Evolutionary conservation across 805 yeast species (phyloP).

Genomic region (Diddensiella caesifluorescens): DNA sequence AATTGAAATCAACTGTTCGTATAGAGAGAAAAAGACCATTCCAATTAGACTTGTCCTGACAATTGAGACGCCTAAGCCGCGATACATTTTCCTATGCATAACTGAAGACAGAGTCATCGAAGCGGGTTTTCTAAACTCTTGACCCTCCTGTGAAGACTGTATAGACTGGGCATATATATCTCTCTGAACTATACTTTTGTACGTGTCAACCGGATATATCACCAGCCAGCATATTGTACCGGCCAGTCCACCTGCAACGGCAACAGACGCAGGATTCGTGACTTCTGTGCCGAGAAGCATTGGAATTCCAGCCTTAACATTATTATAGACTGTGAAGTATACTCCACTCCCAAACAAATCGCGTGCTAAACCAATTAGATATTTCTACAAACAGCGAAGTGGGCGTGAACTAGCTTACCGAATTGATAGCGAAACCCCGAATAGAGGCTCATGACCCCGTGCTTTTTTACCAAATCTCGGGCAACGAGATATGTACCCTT

Average conservation of each 20-base stretch:
- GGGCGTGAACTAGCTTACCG: conserved; percentile 9
- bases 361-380: conserved; percentile 34
- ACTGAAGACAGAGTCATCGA: conserved; percentile 28
- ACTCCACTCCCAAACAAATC: conserved; percentile 69
- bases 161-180: conserved; percentile 68
- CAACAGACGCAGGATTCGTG: conserved; percentile 42
- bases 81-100: conserved; percentile 53
- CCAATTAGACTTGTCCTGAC: conserved; percentile 68
- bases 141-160: conserved; percentile 2
- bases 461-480: conserved; percentile 47
- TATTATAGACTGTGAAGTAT: conserved; percentile 71
- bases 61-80: conserved; percentile 73
- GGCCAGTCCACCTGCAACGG: conserved; percentile 72
- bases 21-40: conserved; percentile 67
- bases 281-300: conserved; percentile 15
- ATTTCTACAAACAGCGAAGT: neutral
- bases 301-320: conserved; percentile 46
- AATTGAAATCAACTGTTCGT: conserved; percentile 50
- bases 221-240: conserved; percentile 72
- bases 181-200: conserved; percentile 68
- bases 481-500: conserved; percentile 42
- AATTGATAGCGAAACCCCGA: conserved; percentile 69
- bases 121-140: conserved; percentile 34
- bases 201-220: conserved; percentile 77
- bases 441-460: conserved; percentile 62